A percentile compares a stretch with the other conserved stretches of the same genome.
Conservation (phyloP, 495 filamentous ascomycete genomes). For the Talaromyces stipitatus region DNA sequence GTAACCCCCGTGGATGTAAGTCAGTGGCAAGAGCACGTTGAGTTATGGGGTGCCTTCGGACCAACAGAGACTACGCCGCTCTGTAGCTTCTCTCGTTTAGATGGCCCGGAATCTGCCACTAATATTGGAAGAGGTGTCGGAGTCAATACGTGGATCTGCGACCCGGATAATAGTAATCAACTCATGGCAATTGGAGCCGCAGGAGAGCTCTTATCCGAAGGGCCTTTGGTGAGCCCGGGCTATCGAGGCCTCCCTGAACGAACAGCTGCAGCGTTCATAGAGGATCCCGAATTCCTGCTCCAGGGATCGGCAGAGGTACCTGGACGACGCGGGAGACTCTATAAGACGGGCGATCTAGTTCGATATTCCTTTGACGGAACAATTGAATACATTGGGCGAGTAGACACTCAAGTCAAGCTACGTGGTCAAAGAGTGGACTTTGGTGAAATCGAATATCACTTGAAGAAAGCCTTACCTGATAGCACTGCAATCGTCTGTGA, state of each 20-base stretch:
- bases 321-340: slow-evolving; percentile 3
- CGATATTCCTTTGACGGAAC: not conserved
- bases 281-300: slow-evolving; percentile 27
- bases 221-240: slow-evolving; percentile 32
- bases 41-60: slow-evolving; percentile 11
- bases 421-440: slow-evolving; percentile 45
- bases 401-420: slow-evolving; percentile 45
- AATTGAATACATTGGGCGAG: slow-evolving; percentile 12
- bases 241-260: slow-evolving; percentile 34
- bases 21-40: not conserved
- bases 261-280: slow-evolving; percentile 33
- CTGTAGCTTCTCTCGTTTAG: slow-evolving; percentile 6
- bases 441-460: slow-evolving; percentile 42
- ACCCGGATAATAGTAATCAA: slow-evolving; percentile 28
- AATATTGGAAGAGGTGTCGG: not conserved
- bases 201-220: slow-evolving; percentile 44
- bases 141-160: slow-evolving; percentile 34
- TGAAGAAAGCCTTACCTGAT: slow-evolving; percentile 2
- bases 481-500: too few species aligned
- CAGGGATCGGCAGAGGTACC: not conserved
- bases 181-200: slow-evolving; percentile 36
- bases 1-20: slow-evolving; percentile 6
- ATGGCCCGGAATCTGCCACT: not conserved
- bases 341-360: slow-evolving; percentile 8
- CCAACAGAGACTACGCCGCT: too few species aligned